These are phyloP conservation scores for Kingdonia uniflora DNA, from an alignment of 164 flowering plant species.

Conservation along the genomic window DNA sequence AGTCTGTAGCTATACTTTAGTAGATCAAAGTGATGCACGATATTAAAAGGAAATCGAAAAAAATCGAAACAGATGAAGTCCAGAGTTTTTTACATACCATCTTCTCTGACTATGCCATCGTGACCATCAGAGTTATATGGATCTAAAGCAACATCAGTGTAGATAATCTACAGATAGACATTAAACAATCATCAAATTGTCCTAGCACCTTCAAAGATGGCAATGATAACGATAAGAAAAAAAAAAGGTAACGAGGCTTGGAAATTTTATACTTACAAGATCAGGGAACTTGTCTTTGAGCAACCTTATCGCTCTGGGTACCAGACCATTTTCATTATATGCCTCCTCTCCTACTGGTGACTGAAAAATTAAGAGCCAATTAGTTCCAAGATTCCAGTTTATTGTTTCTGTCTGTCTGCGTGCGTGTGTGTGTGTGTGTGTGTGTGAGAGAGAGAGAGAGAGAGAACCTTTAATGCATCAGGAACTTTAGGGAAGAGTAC, in stretches of 20 bases:
- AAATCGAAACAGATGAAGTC: no score
- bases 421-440: no score
- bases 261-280: conserved; percentile 20
- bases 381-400: no score
- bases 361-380: conserved; percentile 28
- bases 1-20: no score
- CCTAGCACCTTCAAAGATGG: no score
- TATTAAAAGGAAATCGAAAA: no score
- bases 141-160: conserved; percentile 97
- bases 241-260: no score
- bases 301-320: conserved; percentile 70
- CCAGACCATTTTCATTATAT: conserved; percentile 76
- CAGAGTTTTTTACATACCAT: conserved; percentile 43
- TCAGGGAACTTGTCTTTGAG: conserved; percentile 90
- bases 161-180: conserved; percentile 52
- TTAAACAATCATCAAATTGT: background rate
- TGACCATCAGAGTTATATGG: conserved; percentile 96
- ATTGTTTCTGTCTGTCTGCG: no score
- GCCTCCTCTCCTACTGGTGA: conserved; percentile 94
- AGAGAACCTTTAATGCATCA: conserved; percentile 79
- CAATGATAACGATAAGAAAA: no score
- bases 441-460: background rate
- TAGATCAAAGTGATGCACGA: no score
- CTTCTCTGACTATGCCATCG: conserved; percentile 97
- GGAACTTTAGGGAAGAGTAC: conserved; percentile 98